Base-by-base conservation (phyloP, 2,329 filamentous ascomycete genomes). In the Diplodia seriata region DNA sequence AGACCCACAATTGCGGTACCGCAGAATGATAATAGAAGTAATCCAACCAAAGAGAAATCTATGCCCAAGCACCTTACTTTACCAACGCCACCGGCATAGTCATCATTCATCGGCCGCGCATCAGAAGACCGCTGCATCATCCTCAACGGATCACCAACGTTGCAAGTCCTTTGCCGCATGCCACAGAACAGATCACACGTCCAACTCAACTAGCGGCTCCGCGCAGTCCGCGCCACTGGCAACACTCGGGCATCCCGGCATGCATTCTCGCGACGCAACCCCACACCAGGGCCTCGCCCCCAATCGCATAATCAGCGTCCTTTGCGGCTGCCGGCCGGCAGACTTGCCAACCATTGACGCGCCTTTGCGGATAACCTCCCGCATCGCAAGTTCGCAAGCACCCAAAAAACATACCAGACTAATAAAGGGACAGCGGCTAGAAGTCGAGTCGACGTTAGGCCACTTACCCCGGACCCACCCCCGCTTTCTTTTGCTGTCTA, bases 381-480 rank as follows among this genome's bases (percentile, higher is more conserved):
- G 1, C n/a, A 9, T n/a, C 3, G 9, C 3, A 3, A 11, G 4
- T 47, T n/a, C 43, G 4, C 43, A 47, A 47, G 3, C 26, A 53
- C 14, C 23, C 9, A 15, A 15, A 8, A 2, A 23, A 11, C 36
- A 38, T 38, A 4, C 36, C 7, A 14, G 3, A 38, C 1, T 26
- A 12, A 38, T 12, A 11, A 14, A 47, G 5, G 23, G 20, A 14
- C 15, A 33, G 40, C 43, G 43, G 43, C 9, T 20, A 47, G 20
- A 47, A 47, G 43, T 47, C n/a, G 43, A 47, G 43, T 47, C 20
- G 1, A 11, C 18, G 43, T 20, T 47, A 20, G 29, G 29, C 7
- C 4, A 36, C 12, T 5, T 62, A 63, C 59, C 59, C 59, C 38
- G n/a, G 59, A 63, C 59, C 47, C 59, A 63, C 59, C 59, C 59